Evolutionary conservation across 2,329 filamentous ascomycete genomes (phyloP).

Genomic region (Diaporthe humulicola): DNA sequence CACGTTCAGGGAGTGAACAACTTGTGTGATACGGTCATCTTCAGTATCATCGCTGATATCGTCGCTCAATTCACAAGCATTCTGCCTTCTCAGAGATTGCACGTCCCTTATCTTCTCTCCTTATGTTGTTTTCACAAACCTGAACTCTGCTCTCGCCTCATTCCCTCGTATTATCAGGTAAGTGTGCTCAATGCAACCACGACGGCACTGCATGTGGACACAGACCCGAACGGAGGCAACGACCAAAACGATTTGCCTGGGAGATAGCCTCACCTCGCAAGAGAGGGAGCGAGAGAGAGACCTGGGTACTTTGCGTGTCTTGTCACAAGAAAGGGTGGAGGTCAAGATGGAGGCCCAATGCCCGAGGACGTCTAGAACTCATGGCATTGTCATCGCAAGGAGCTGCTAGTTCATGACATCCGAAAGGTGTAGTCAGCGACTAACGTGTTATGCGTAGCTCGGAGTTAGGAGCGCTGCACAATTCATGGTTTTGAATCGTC

Average conservation of each 20-base stretch:
- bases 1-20: not conserved
- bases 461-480: not conserved
- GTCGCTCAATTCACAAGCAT: not conserved
- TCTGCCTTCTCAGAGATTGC: not conserved
- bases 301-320: not conserved
- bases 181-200: not conserved
- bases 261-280: not conserved
- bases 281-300: not conserved
- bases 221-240: not conserved
- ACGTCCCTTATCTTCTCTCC: not conserved
- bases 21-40: not conserved
- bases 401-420: not conserved
- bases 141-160: not conserved
- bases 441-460: not conserved
- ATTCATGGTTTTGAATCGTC: not conserved
- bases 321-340: not conserved
- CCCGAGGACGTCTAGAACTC: too few species aligned
- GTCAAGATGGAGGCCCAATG: too few species aligned
- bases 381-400: not conserved
- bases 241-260: not conserved
- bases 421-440: not conserved
- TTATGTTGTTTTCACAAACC: not conserved
- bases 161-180: not conserved
- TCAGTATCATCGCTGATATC: not conserved
- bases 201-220: not conserved